These are phyloP conservation scores for Sporothrix phasma DNA, from an alignment of 2,329 filamentous ascomycete genomes.

Conservation along the genomic window DNA sequence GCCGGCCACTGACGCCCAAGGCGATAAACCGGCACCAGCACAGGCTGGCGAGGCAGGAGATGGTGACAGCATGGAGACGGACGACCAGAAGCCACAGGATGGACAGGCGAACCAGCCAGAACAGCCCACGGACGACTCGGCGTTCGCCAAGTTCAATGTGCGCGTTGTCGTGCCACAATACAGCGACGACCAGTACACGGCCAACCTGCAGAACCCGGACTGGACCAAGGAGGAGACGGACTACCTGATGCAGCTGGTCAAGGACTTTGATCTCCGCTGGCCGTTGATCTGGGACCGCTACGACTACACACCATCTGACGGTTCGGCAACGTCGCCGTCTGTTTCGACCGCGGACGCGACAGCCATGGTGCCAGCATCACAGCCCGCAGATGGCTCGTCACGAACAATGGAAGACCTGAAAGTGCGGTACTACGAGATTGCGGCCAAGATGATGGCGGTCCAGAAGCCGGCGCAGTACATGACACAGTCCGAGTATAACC, in stretches of 20 bases:
- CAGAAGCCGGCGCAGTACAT: conserved; percentile 76
- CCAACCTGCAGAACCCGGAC: conserved; percentile 59
- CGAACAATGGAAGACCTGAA: conserved; percentile 87
- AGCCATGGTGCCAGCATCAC: conserved; percentile 40
- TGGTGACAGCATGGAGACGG: neutral
- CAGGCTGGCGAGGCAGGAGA: neutral
- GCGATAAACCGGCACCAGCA: neutral
- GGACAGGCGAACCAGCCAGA: conserved; percentile 15
- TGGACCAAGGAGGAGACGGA: conserved; percentile 94
- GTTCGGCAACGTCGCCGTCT: conserved; percentile 25
- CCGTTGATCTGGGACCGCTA: conserved; percentile 88
- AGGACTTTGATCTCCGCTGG: conserved; percentile 82
- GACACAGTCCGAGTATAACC: conserved; percentile 71
- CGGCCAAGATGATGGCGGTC: conserved; percentile 69
- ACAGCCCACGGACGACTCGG: conserved; percentile 42
- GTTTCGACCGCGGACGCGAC: conserved; percentile 23
- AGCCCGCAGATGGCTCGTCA: conserved; percentile 27
- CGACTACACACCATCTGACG: conserved; percentile 51
- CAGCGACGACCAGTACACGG: conserved; percentile 75
- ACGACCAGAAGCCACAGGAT: neutral
- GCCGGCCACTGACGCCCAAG: conserved; percentile 19
- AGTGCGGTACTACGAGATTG: conserved; percentile 78
- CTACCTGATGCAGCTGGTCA: conserved; percentile 67
- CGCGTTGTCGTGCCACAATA: conserved; percentile 70
- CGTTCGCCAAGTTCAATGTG: conserved; percentile 83